Conservation (phyloP, 768 basidiomycete species). For the Trametes elegans region DNA sequence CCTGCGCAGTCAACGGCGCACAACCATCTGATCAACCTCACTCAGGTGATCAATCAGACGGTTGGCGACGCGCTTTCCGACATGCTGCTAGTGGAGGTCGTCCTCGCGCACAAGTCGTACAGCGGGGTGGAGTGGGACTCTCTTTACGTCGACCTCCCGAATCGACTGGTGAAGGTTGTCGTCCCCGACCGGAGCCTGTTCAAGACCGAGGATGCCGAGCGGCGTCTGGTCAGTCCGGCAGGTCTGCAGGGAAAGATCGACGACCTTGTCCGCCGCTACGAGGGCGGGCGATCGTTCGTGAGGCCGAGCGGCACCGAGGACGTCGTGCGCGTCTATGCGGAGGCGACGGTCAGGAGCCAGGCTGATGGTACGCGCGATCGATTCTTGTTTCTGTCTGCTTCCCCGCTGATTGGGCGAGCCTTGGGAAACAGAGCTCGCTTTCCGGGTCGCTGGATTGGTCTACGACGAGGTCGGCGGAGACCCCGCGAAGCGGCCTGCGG, state of each 20-base stretch:
- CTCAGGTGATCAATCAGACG: conserved; percentile 92
- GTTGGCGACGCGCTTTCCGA: conserved; percentile 97
- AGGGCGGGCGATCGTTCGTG: conserved; percentile 89
- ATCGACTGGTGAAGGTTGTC: conserved; percentile 90
- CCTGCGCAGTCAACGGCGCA: conserved; percentile 82
- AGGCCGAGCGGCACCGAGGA: conserved; percentile 98
- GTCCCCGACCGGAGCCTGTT: conserved; percentile 82
- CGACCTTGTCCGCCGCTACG: conserved; percentile 71
- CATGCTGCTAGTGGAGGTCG: conserved; percentile 90
- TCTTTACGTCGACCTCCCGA: conserved; percentile 90
- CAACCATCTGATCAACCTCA: conserved; percentile 72
- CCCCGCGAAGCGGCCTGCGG: conserved; percentile 68
- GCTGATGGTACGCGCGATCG: conserved; percentile 70
- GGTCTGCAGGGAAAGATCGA: conserved; percentile 84
- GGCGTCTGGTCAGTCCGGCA: conserved; percentile 75
- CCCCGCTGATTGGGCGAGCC: conserved; percentile 11
- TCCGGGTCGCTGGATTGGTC: conserved; percentile 80
- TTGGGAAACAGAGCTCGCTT: conserved; percentile 65
- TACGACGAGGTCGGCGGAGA: conserved; percentile 86
- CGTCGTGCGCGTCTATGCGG: conserved; percentile 96
- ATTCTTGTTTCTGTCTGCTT: not conserved
- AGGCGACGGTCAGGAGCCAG: conserved; percentile 69
- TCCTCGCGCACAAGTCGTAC: conserved; percentile 87
- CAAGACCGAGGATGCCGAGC: conserved; percentile 91
- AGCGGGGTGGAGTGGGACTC: conserved; percentile 87